Evolutionary conservation across 2,329 filamentous ascomycete species (phyloP).

Genomic region (Aureobasidium sp.): DNA sequence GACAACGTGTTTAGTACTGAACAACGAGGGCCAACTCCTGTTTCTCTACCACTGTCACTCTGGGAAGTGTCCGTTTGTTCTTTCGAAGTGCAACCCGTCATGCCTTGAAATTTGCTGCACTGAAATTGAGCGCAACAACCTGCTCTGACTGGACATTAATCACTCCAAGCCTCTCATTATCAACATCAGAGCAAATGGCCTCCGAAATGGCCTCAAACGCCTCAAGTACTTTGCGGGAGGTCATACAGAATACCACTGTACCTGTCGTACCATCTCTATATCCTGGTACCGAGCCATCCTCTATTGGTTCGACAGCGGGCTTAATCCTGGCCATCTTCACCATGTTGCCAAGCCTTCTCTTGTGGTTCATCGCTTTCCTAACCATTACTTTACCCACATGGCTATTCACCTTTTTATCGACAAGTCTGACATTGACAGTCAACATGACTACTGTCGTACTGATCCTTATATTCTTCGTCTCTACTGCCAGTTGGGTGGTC

Average conservation of each 20-base stretch:
- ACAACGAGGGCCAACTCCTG: background rate
- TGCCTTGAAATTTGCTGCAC: background rate
- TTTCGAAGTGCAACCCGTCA: background rate
- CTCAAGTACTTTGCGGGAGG: background rate
- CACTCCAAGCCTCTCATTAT: background rate
- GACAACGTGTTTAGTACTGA: conserved; percentile 7
- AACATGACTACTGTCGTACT: conserved; percentile 93
- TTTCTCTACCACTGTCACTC: background rate
- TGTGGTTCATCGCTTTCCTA: conserved; percentile 75
- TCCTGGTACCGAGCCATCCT: background rate
- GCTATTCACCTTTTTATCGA: conserved; percentile 83
- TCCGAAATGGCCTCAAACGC: background rate
- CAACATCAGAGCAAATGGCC: background rate
- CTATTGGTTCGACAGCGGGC: conserved; percentile 13
- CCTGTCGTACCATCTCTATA: background rate
- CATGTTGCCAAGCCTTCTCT: conserved; percentile 53
- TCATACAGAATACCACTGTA: conserved; percentile 1
- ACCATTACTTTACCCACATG: conserved; percentile 86
- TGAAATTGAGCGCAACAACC: background rate
- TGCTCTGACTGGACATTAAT: background rate
- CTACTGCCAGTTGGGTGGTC: conserved; percentile 87
- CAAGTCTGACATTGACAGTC: conserved; percentile 94
- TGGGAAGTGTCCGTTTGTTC: background rate
- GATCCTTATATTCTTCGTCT: conserved; percentile 68
- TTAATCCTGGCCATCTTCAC: conserved; percentile 30